Conservation (phyloP, 306 rosid species). For the Delonix regia region DNA sequence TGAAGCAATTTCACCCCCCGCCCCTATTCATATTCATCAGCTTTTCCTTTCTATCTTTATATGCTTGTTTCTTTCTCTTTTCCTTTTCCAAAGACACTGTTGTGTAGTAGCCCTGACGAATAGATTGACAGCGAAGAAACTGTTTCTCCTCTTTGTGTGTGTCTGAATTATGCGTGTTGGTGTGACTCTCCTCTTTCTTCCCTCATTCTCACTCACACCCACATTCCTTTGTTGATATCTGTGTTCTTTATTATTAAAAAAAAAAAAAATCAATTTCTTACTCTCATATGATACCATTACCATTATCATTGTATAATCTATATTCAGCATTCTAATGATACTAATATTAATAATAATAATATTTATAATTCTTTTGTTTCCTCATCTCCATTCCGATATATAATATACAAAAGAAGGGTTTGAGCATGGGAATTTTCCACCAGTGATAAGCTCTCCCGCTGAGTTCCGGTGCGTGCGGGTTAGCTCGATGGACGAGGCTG, state of each 20-base stretch:
- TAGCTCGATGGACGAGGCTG: conserved; percentile 67
- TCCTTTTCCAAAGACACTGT: conserved; percentile 58
- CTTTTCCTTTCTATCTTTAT: conserved; percentile 27
- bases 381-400: neutral
- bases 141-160: conserved; percentile 36
- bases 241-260: conserved; percentile 28
- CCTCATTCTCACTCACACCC: conserved; percentile 6
- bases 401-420: conserved; percentile 53
- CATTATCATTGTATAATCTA: neutral
- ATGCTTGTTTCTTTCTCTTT: conserved; percentile 12
- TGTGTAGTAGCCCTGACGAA: conserved; percentile 55
- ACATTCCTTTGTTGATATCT: conserved; percentile 33
- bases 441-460: conserved; percentile 65
- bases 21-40: conserved; percentile 24
- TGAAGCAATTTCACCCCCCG: conserved; percentile 9
- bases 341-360: no score
- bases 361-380: no score
- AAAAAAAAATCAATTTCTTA: conserved; percentile 6
- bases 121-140: conserved; percentile 51
- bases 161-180: conserved; percentile 15
- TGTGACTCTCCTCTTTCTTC: conserved; percentile 24
- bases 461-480: conserved; percentile 82
- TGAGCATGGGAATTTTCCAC: conserved; percentile 73
- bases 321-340: neutral
- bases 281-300: neutral